Base-by-base conservation (phyloP, 2,329 filamentous ascomycete genomes). In the Neofusicoccum kwambonambiense region DNA sequence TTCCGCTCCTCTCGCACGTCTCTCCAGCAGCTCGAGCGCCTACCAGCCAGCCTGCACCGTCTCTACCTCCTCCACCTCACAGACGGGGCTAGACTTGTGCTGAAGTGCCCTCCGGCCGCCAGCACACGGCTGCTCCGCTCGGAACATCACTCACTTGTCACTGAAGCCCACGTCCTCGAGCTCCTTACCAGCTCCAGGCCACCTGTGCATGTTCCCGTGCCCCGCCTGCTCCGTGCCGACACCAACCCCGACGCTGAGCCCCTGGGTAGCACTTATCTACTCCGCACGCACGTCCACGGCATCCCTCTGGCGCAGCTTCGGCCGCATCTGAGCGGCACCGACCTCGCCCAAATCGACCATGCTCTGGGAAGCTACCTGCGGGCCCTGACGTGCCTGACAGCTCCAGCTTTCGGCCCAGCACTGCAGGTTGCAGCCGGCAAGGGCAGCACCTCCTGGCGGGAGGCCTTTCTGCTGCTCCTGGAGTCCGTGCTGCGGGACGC, bases 401-500 rank as follows among this genome's bases (percentile, higher is more conserved):
- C 83, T 4, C 72, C 77, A 2, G 75, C 77, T 3, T 87, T 86
- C 69, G 86, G 86, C 3, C 72, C 80, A n/a, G 74, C 82, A 8
- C 78, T 80, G 47, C 76, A 78, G 60, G 82, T 85, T 4, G 78
- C 79, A 49, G 72, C 72, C 13, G 79, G 80, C n/a, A 73, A 72
- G 27, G 82, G 83, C 15, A 78, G 73, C 64, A 70, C 68, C n/a
- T 81, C 81, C 3, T 88, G 86, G 86, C 76, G 78, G 62, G 79
- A 83, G 64, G 82, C 81, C 12, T 88, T 87, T 68, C 73, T 80
- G 27, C 69, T 72, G 5, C 77, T 87, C 44, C 75, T 87, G 19
- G 85, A 87, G 70, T 75, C 79, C 11, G 74, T 82, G 8, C 75
- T 88, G 27, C 83, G 83, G 15, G 85, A 87, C 68, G 83, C 81